Percentiles rank a stretch among this genome's conserved stretches.
These are phyloP conservation scores for Pyrus betulifolia DNA, from an alignment of 306 rosid species.

Conservation along the genomic window DNA sequence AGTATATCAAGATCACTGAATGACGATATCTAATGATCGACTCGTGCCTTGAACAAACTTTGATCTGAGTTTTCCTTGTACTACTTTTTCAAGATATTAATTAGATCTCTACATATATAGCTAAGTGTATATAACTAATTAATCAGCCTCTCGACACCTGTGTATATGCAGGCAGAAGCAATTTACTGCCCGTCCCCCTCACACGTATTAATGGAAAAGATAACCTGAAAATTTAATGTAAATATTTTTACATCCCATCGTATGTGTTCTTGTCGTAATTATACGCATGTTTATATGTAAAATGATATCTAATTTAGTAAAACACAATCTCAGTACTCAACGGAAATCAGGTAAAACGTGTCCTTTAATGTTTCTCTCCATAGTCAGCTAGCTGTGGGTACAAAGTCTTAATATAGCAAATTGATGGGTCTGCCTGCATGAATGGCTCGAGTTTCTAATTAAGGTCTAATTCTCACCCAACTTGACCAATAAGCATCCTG, in stretches of 20 bases:
- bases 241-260: neutral
- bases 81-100: neutral
- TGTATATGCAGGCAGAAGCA: neutral
- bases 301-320: neutral
- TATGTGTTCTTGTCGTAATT: neutral
- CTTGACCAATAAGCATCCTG: constrained; percentile 14
- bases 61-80: neutral
- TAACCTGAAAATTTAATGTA: neutral
- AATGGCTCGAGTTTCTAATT: neutral
- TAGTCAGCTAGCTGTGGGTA: constrained; percentile 2
- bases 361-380: neutral
- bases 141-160: too few species aligned
- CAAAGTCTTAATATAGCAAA: neutral
- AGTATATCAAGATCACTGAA: neutral
- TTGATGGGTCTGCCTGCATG: neutral
- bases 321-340: constrained; percentile 9
- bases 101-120: too few species aligned
- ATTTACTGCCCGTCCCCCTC: neutral
- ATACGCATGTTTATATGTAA: neutral
- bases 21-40: neutral
- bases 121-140: too few species aligned
- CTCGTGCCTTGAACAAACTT: neutral
- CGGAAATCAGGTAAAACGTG: constrained; percentile 10
- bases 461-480: constrained; percentile 25
- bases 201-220: neutral